Evolutionary conservation across 768 basidiomycete genomes (phyloP).

Genomic region (Cyathus striatus): DNA sequence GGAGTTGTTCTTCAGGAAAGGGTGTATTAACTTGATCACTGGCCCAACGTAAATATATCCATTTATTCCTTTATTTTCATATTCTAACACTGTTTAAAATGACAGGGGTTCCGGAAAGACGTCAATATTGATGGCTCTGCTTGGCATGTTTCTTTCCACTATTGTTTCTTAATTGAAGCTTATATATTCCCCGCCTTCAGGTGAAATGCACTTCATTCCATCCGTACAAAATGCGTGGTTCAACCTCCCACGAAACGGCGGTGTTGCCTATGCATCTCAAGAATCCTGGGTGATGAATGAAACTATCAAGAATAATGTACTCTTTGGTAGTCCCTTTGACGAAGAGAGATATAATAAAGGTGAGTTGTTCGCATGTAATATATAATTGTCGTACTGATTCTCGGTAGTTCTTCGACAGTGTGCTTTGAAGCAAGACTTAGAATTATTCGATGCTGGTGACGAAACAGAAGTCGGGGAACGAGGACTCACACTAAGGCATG

Average conservation of each 20-base stretch:
- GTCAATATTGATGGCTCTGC: slow-evolving; percentile 57
- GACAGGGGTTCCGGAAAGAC: slow-evolving; percentile 52
- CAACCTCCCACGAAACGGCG: slow-evolving; percentile 60
- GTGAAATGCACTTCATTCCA: slow-evolving; percentile 65
- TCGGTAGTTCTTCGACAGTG: slow-evolving; percentile 61
- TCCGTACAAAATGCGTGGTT: slow-evolving; percentile 53
- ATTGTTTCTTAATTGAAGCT: too few relatives aligned
- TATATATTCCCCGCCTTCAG: slow-evolving; percentile 17
- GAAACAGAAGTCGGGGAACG: slow-evolving; percentile 70
- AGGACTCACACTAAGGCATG: slow-evolving; percentile 46
- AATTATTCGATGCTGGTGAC: slow-evolving; percentile 65
- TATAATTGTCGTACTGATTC: background rate
- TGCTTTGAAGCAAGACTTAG: slow-evolving; percentile 67
- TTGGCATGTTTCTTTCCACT: slow-evolving; percentile 17
- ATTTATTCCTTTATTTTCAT: background rate
- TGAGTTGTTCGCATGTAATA: slow-evolving; percentile 1
- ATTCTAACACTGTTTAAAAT: background rate
- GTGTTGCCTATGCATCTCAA: slow-evolving; percentile 79
- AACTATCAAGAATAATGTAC: slow-evolving; percentile 76
- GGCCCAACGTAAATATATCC: slow-evolving; percentile 48
- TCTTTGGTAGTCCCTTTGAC: slow-evolving; percentile 75
- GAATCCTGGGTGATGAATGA: slow-evolving; percentile 86
- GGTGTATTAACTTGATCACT: slow-evolving; percentile 51
- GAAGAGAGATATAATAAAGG: slow-evolving; percentile 69
- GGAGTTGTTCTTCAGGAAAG: slow-evolving; percentile 49